phyloP scores from a whole-genome alignment of 2,329 filamentous ascomycete species.

The Aspergillus pseudonomiae region DNA sequence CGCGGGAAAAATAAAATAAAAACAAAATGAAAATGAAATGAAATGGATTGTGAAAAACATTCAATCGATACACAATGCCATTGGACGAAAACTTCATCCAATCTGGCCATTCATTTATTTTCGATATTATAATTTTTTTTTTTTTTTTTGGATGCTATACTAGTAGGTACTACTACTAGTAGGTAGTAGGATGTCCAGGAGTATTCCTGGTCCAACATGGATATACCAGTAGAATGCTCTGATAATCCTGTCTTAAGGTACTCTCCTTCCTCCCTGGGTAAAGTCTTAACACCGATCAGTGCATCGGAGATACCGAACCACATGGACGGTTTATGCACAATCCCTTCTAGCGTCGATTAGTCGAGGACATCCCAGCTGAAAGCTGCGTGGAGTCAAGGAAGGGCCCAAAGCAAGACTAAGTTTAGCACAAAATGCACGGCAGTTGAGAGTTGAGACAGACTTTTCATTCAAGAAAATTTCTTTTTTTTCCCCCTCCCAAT shows the following conservation, averaged over 20 bases:
- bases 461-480: neutral
- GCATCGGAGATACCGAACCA: slow-evolving; percentile 16
- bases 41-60: neutral
- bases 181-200: neutral
- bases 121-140: neutral
- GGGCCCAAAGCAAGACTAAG: slow-evolving; percentile 2
- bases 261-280: neutral
- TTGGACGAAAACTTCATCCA: neutral
- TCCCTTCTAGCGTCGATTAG: neutral
- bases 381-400: neutral
- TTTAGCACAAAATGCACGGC: slow-evolving; percentile 10
- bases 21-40: neutral
- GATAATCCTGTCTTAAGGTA: neutral
- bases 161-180: too few relatives aligned
- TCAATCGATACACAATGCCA: neutral
- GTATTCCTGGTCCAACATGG: neutral
- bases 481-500: neutral
- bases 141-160: neutral
- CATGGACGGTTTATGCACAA: neutral
- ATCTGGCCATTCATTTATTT: neutral
- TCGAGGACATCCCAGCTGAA: slow-evolving; percentile 22
- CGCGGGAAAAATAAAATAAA: neutral
- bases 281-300: neutral
- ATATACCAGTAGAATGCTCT: neutral
- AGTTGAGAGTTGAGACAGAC: slow-evolving; percentile 8